phyloP scores from a whole-genome alignment of 805 yeast species.

The Nakazawaea ernobii region DNA sequence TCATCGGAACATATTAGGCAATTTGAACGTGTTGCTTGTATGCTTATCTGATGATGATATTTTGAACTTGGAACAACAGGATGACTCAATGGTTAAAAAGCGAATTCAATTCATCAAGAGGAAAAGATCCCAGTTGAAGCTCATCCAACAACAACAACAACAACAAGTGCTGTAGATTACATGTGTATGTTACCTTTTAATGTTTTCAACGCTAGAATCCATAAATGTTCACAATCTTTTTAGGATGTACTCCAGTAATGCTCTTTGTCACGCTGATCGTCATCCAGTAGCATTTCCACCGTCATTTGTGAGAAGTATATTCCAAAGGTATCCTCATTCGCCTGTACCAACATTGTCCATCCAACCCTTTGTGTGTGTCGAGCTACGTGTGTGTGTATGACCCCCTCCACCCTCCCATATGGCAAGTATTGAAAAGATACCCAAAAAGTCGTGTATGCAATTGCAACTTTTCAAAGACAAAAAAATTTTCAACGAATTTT shows the following conservation, averaged over 20 bases:
- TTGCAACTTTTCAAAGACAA: background rate
- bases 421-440: background rate
- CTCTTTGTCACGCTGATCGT: too few species aligned
- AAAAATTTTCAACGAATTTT: conserved; percentile 1
- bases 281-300: too few species aligned
- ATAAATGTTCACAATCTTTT: too few species aligned
- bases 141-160: background rate
- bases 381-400: too few species aligned
- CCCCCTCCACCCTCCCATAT: too few species aligned
- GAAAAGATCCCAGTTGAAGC: background rate
- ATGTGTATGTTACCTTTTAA: background rate
- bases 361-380: too few species aligned
- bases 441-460: too few species aligned
- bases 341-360: too few species aligned
- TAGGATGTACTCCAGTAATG: too few species aligned
- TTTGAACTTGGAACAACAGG: background rate
- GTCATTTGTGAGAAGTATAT: too few species aligned
- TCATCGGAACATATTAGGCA: conserved; percentile 25
- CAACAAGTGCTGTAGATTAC: background rate
- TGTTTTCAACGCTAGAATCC: background rate
- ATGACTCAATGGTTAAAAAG: background rate
- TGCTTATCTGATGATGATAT: conserved; percentile 21
- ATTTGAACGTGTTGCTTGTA: conserved; percentile 27
- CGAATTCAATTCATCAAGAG: conserved; percentile 2
- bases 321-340: too few species aligned